These are phyloP conservation scores for Larix kaempferi DNA, from an alignment of 75 land plant genomes.

Conservation along the genomic window DNA sequence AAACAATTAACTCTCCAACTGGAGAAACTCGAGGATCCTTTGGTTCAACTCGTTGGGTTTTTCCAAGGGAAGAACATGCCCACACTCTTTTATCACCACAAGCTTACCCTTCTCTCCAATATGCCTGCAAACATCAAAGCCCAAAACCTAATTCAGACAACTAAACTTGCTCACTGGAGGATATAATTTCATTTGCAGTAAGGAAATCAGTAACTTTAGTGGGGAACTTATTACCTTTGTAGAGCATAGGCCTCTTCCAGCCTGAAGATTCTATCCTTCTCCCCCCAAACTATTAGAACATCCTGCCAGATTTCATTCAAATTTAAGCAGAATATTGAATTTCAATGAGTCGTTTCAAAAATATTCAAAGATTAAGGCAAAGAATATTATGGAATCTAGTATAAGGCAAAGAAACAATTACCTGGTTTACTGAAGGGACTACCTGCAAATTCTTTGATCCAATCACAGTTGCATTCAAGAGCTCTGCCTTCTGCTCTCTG, in stretches of 20 bases:
- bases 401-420: too few relatives aligned
- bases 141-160: too few relatives aligned
- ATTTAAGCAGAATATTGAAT: too few relatives aligned
- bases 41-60: slow-evolving; percentile 17
- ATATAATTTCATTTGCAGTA: too few relatives aligned
- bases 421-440: not conserved
- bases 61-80: slow-evolving; percentile 72
- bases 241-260: slow-evolving; percentile 56
- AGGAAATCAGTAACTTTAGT: not conserved
- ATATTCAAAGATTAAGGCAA: too few relatives aligned
- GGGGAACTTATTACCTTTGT: slow-evolving; percentile 23
- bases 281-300: slow-evolving; percentile 69
- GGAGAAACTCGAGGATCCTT: too few relatives aligned
- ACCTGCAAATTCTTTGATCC: not conserved
- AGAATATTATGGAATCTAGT: too few relatives aligned
- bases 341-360: too few relatives aligned
- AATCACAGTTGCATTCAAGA: not conserved
- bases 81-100: slow-evolving; percentile 59
- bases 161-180: too few relatives aligned
- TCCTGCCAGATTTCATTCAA: not conserved
- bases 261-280: slow-evolving; percentile 68
- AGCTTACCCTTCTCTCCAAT: slow-evolving; percentile 57
- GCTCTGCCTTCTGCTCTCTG: not conserved
- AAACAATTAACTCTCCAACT: too few relatives aligned
- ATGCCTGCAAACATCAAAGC: slow-evolving; percentile 39